phyloP scores from a whole-genome alignment of 1,139 yeast genomes.

The Pichia sp. region DNA sequence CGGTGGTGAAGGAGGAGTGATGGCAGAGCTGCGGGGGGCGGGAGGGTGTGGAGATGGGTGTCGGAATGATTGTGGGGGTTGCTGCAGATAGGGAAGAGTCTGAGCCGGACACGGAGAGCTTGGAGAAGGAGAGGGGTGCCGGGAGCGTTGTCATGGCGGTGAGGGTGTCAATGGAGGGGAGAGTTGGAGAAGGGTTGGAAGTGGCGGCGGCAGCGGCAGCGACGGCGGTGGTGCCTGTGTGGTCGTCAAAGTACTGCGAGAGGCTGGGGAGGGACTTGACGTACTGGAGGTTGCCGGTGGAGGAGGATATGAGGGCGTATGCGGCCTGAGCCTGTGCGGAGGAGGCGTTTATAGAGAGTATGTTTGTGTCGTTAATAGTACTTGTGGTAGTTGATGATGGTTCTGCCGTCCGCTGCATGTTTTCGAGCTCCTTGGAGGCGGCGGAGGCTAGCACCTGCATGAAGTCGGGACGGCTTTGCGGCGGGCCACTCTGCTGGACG shows the following conservation, averaged over 20 bases:
- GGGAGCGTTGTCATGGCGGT: slow-evolving; percentile 15
- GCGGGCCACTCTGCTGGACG: not conserved
- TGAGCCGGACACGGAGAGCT: slow-evolving; percentile 1
- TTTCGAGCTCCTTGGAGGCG: slow-evolving; percentile 71
- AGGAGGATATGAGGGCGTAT: slow-evolving; percentile 22
- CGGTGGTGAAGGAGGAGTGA: not conserved
- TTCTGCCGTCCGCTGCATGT: slow-evolving; percentile 21
- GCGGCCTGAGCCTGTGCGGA: slow-evolving; percentile 22
- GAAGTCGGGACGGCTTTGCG: slow-evolving; percentile 1
- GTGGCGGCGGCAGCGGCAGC: not conserved
- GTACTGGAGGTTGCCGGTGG: slow-evolving; percentile 35
- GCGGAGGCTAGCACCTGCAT: slow-evolving; percentile 78
- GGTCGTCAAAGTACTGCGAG: slow-evolving; percentile 47
- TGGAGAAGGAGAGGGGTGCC: slow-evolving; percentile 10
- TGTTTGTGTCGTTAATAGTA: not conserved
- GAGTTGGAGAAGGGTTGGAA: not conserved
- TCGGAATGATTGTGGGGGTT: not conserved
- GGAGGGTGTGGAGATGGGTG: not conserved
- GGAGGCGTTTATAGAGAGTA: not conserved
- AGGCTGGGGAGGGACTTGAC: slow-evolving; percentile 64
- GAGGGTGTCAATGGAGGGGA: slow-evolving; percentile 15
- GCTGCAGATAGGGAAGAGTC: not conserved
- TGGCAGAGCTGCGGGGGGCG: not conserved
- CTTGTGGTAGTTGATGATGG: not conserved
- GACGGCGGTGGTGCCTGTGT: too few relatives aligned